Evolutionary conservation across 106 monocot species (phyloP).

Genomic region (Dioscorea alata): DNA sequence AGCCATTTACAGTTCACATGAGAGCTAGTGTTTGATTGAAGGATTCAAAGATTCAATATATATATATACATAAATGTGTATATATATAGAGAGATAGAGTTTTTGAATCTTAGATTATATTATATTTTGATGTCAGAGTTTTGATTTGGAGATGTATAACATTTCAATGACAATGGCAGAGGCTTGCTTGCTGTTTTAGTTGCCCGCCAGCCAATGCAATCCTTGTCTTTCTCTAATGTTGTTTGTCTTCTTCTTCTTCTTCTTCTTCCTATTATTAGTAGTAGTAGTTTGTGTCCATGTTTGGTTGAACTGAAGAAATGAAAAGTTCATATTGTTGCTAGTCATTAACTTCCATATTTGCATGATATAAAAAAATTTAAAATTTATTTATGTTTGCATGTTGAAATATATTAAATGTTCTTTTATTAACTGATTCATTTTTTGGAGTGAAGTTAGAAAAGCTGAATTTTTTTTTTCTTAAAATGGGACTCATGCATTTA

Average conservation of each 20-base stretch:
- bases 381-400: neutral
- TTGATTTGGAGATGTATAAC: too few species aligned
- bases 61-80: neutral
- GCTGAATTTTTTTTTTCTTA: too few species aligned
- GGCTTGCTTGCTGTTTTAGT: conserved; percentile 8
- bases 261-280: neutral
- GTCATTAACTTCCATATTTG: neutral
- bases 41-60: neutral
- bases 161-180: neutral
- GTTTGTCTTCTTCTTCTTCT: neutral
- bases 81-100: neutral
- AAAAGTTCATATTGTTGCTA: neutral
- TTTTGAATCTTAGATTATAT: neutral
- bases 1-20: conserved; percentile 36
- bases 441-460: too few species aligned
- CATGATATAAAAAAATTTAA: neutral
- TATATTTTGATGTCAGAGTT: too few species aligned
- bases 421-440: too few species aligned
- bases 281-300: too few species aligned
- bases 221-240: neutral
- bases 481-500: too few species aligned
- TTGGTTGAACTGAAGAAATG: too few species aligned
- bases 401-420: neutral
- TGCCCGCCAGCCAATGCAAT: conserved; percentile 6
- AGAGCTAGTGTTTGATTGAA: neutral